Percentiles rank a stretch among this genome's conserved stretches.
Conservation (phyloP, 768 basidiomycete genomes). For the Suillus fuscotomentosus region DNA sequence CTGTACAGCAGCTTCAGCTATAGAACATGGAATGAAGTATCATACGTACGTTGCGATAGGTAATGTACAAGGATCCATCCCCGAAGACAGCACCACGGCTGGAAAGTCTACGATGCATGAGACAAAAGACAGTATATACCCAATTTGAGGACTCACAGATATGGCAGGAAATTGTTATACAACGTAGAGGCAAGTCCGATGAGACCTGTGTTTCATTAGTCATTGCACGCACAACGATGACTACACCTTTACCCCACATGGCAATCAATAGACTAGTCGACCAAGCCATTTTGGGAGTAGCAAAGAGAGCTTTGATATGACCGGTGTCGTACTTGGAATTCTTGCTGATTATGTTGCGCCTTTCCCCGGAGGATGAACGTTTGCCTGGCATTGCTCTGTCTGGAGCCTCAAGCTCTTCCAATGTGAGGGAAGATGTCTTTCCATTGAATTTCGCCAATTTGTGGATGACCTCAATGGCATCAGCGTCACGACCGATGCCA, state of each 20-base stretch:
- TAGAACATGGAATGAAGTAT: too few relatives aligned
- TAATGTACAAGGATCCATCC: conserved; percentile 66
- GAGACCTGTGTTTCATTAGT: conserved; percentile 41
- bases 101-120: conserved; percentile 42
- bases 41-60: conserved; percentile 63
- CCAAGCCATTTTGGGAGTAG: conserved; percentile 59
- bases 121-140: neutral
- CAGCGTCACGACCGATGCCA: conserved; percentile 50
- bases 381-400: conserved; percentile 15
- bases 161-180: conserved; percentile 55
- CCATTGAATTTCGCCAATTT: conserved; percentile 52
- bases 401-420: conserved; percentile 42
- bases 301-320: conserved; percentile 63
- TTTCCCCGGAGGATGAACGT: conserved; percentile 13
- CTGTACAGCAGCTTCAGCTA: conserved; percentile 31
- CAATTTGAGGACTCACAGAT: conserved; percentile 37
- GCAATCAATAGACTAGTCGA: conserved; percentile 60
- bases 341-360: conserved; percentile 34
- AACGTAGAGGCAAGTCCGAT: conserved; percentile 77
- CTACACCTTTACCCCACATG: conserved; percentile 40
- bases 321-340: conserved; percentile 36
- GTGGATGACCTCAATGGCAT: conserved; percentile 49
- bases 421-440: conserved; percentile 36
- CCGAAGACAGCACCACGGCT: conserved; percentile 68
- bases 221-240: neutral